Percentiles rank a stretch among this genome's conserved stretches.
These are phyloP conservation scores for Aphanomyces astaci DNA, from an alignment of 352 stramenopile species.

Conservation along the genomic window DNA sequence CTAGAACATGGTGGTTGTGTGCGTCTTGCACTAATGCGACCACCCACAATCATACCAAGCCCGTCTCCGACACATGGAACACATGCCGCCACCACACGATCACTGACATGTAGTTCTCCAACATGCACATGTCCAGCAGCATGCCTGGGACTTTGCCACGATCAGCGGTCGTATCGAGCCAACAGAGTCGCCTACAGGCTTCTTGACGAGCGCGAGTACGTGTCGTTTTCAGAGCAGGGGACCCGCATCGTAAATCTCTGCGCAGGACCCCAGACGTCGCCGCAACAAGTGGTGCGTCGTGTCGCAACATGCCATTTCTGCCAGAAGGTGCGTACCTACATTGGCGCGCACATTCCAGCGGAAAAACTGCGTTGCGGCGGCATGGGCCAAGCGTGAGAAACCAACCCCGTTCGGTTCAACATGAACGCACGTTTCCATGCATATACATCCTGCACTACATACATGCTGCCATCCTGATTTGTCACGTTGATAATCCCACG, in stretches of 20 bases:
- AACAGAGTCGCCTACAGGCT: slow-evolving; percentile 54
- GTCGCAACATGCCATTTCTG: slow-evolving; percentile 65
- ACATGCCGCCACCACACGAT: too few species aligned
- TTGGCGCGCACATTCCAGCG: slow-evolving; percentile 36
- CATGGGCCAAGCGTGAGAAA: slow-evolving; percentile 35
- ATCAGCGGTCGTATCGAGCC: slow-evolving; percentile 66
- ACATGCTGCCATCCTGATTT: background rate
- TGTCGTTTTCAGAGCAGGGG: slow-evolving; percentile 70
- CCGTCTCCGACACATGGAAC: too few species aligned
- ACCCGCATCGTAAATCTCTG: slow-evolving; percentile 63
- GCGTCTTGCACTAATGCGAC: too few species aligned
- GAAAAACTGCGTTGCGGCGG: slow-evolving; percentile 59
- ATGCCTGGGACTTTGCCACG: slow-evolving; percentile 77
- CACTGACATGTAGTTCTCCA: too few species aligned
- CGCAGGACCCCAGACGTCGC: slow-evolving; percentile 47
- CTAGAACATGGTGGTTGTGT: too few species aligned
- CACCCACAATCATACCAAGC: too few species aligned
- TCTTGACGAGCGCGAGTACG: slow-evolving; percentile 60
- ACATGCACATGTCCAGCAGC: slow-evolving; percentile 65
- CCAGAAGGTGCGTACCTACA: slow-evolving; percentile 63
- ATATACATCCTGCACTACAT: background rate
- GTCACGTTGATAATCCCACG: background rate
- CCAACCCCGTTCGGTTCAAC: slow-evolving; percentile 62
- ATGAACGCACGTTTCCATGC: slow-evolving; percentile 39
- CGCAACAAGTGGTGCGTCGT: slow-evolving; percentile 57